These are phyloP conservation scores for Emericellopsis atlantica DNA, from an alignment of 2,329 filamentous ascomycete genomes.

Conservation along the genomic window DNA sequence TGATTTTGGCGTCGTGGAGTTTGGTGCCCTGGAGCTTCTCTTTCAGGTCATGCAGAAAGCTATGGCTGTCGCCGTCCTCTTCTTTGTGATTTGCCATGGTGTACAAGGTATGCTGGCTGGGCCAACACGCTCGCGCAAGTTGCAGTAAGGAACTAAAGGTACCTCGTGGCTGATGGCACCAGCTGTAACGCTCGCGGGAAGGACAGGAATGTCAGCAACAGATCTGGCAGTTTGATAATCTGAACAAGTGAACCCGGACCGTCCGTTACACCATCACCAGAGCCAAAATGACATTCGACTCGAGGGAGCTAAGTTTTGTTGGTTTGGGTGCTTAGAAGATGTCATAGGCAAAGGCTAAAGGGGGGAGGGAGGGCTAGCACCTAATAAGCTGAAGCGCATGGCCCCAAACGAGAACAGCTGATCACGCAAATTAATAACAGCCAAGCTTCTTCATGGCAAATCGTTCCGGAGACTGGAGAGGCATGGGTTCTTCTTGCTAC, in stretches of 20 bases:
- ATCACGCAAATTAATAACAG: no score
- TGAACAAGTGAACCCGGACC: no score
- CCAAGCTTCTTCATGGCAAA: no score
- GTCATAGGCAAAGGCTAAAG: background rate
- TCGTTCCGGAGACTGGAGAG: no score
- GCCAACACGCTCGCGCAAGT: no score
- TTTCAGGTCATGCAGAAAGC: constrained; percentile 32
- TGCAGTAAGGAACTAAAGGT: background rate
- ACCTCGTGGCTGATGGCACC: background rate
- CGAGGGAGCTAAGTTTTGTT: background rate
- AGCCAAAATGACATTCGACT: no score
- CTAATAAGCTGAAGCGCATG: background rate
- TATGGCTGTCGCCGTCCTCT: constrained; percentile 1
- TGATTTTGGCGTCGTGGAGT: constrained; percentile 44
- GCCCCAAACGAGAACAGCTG: background rate
- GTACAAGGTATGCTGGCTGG: background rate
- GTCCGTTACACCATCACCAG: no score
- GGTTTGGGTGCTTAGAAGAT: no score
- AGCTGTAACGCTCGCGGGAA: background rate
- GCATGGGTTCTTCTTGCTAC: no score
- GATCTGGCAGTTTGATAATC: no score
- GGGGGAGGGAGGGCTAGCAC: background rate
- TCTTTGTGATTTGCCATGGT: background rate
- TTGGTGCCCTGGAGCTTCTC: constrained; percentile 42
- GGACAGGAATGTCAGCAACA: background rate